phyloP scores from a whole-genome alignment of 768 basidiomycete species.

The Hypholoma sublateritium region DNA sequence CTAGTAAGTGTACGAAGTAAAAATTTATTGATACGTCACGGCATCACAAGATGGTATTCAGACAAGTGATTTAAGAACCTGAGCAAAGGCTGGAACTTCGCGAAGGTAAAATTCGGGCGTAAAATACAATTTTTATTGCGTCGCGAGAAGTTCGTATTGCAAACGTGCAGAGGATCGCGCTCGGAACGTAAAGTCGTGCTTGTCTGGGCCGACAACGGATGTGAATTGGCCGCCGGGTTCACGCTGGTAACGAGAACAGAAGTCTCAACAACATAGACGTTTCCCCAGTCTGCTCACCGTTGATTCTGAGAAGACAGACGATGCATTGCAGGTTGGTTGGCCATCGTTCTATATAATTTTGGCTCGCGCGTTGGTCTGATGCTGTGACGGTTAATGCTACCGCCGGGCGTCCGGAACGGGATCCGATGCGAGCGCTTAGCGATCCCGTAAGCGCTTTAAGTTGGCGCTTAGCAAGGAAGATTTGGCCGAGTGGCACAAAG shows the following conservation, averaged over 20 bases:
- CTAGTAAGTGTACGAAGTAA: background rate
- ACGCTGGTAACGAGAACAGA: background rate
- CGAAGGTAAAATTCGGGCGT: background rate
- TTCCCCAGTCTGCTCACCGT: no score
- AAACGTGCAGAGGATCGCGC: slow-evolving; percentile 1
- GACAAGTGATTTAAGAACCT: background rate
- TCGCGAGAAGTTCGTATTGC: background rate
- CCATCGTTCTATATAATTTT: no score
- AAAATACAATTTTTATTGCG: background rate
- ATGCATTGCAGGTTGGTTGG: no score
- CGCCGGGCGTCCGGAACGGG: no score
- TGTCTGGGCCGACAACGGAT: background rate
- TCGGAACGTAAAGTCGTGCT: background rate
- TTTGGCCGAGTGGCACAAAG: no score
- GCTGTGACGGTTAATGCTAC: no score
- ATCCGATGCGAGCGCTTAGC: no score
- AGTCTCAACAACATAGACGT: no score
- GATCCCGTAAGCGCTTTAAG: no score
- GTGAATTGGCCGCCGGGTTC: background rate
- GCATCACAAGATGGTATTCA: background rate
- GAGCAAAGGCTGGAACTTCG: background rate
- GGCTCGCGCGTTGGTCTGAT: no score
- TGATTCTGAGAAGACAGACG: no score
- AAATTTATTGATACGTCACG: background rate
- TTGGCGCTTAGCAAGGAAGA: no score